Evolutionary conservation across 495 filamentous ascomycete species (phyloP).

Genomic region (Daldinia bambusicola): DNA sequence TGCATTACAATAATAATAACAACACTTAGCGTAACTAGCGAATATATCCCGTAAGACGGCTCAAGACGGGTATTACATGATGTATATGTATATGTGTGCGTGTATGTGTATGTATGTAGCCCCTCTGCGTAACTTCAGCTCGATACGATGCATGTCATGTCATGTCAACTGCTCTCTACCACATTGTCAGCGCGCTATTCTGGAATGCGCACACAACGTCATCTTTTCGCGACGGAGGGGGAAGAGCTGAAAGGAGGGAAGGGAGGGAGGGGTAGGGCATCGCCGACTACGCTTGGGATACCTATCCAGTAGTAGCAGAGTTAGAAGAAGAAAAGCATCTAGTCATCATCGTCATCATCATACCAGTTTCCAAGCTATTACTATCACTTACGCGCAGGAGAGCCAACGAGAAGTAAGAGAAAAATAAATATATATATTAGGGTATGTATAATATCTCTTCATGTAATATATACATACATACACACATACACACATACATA

Average conservation of each 20-base stretch:
- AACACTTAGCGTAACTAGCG: not conserved
- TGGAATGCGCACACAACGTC: constrained; percentile 17
- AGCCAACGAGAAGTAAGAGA: not conserved
- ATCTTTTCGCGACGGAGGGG: constrained; percentile 12
- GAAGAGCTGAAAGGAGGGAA: not conserved
- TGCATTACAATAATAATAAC: no score
- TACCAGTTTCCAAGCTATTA: no score
- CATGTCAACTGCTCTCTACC: not conserved
- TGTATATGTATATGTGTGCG: not conserved
- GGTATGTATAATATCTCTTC: not conserved
- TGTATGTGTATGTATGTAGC: constrained; percentile 1
- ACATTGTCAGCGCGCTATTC: constrained; percentile 1
- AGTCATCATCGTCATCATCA: constrained; percentile 8
- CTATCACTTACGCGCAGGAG: constrained; percentile 7
- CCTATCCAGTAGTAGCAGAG: not conserved
- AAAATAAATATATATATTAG: no score
- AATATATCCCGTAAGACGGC: constrained; percentile 25
- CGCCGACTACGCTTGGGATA: constrained; percentile 21
- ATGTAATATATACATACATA: constrained; percentile 26
- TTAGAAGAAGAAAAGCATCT: constrained; percentile 6
- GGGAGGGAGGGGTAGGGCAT: not conserved
- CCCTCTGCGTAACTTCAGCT: constrained; percentile 14
- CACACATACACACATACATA: not conserved
- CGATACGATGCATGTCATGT: constrained; percentile 2
- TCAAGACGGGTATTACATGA: constrained; percentile 5